Percentiles rank a stretch among this genome's conserved stretches.
These are phyloP conservation scores for Sordariomycetes sp. DNA, from an alignment of 2,329 filamentous ascomycete species.

Conservation along the genomic window DNA sequence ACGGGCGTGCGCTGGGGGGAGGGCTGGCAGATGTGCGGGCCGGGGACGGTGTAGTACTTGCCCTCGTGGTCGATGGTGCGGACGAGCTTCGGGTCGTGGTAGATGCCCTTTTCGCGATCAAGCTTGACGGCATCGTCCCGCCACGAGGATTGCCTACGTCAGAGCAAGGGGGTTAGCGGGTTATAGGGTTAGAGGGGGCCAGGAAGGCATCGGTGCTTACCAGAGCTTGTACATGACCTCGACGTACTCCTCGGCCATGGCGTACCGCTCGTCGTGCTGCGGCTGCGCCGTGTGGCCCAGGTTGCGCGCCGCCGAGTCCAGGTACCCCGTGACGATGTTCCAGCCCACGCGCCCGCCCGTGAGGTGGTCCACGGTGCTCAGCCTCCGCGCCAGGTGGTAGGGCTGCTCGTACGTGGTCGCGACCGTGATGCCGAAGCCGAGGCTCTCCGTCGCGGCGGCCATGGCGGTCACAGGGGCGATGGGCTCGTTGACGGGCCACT, in stretches of 20 bases:
- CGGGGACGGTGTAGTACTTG: slow-evolving; percentile 47
- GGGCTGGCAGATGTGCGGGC: slow-evolving; percentile 50
- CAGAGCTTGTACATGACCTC: slow-evolving; percentile 51
- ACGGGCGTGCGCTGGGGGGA: slow-evolving; percentile 54
- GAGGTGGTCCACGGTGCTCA: slow-evolving; percentile 58
- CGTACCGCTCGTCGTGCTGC: slow-evolving; percentile 39
- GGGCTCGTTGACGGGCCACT: slow-evolving; percentile 65
- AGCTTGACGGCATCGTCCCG: slow-evolving; percentile 48
- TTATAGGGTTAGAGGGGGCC: neutral
- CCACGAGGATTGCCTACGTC: slow-evolving; percentile 36
- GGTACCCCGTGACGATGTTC: slow-evolving; percentile 55
- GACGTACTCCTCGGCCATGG: slow-evolving; percentile 48
- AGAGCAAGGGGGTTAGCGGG: neutral
- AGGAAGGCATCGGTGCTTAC: slow-evolving; percentile 23
- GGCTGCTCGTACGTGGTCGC: slow-evolving; percentile 61
- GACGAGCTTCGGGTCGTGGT: slow-evolving; percentile 31
- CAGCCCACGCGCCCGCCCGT: slow-evolving; percentile 42
- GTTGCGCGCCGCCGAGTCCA: slow-evolving; percentile 56
- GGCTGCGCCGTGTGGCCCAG: slow-evolving; percentile 46
- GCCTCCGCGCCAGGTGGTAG: slow-evolving; percentile 53
- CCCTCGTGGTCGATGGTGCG: slow-evolving; percentile 52
- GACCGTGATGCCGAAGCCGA: slow-evolving; percentile 60
- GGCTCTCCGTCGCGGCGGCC: slow-evolving; percentile 54
- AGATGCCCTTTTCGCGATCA: slow-evolving; percentile 41
- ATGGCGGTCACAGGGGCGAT: slow-evolving; percentile 50